phyloP scores from a whole-genome alignment of 2,329 filamentous ascomycete genomes.

The Ophiostoma novo-ulmi region DNA sequence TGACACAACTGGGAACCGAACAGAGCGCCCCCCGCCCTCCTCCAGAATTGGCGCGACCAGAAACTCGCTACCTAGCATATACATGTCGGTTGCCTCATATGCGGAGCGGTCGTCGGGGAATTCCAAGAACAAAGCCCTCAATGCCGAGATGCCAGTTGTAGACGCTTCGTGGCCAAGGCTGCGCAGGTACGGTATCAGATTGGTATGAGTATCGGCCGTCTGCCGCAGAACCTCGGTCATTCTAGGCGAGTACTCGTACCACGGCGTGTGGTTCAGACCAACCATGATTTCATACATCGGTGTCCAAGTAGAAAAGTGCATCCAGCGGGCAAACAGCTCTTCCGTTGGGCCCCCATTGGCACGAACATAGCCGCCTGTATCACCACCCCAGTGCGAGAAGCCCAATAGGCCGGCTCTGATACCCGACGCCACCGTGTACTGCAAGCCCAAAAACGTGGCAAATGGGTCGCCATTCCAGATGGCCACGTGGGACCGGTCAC shows the following conservation, averaged over 20 bases:
- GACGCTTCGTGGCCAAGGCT: neutral
- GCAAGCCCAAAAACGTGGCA: constrained; percentile 34
- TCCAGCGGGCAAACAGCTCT: constrained; percentile 35
- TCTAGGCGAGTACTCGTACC: constrained; percentile 33
- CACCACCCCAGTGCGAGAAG: constrained; percentile 35
- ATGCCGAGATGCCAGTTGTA: neutral
- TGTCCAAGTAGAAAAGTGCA: constrained; percentile 31
- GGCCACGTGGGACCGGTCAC: constrained; percentile 31
- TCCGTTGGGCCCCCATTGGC: constrained; percentile 30
- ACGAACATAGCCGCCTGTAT: constrained; percentile 35
- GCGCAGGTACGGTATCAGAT: constrained; percentile 35
- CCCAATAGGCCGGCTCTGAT: constrained; percentile 35
- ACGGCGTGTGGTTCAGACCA: constrained; percentile 35
- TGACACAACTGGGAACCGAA: constrained; percentile 34
- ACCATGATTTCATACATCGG: constrained; percentile 37
- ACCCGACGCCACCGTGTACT: constrained; percentile 33
- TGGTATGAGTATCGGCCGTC: constrained; percentile 33
- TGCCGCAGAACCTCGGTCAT: constrained; percentile 33
- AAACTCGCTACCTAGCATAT: neutral
- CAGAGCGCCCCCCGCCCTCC: neutral
- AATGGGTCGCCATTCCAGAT: constrained; percentile 37
- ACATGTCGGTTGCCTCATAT: neutral
- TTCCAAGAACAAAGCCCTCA: neutral
- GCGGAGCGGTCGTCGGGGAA: neutral
- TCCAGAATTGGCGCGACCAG: neutral